Base-by-base conservation (phyloP, 2,329 filamentous ascomycete species). In the Neonectria faginata region DNA sequence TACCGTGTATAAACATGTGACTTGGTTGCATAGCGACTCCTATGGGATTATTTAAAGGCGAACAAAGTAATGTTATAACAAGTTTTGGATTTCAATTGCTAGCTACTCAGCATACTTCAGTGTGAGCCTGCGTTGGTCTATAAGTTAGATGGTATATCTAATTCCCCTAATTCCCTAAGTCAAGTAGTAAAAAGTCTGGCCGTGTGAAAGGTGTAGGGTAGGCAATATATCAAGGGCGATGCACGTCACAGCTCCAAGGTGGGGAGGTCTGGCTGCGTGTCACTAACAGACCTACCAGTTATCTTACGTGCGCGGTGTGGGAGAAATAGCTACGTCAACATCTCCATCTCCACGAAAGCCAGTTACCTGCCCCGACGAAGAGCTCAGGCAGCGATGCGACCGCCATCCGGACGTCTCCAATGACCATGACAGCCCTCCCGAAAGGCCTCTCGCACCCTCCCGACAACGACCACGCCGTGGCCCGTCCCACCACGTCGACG, bases 401-500 rank as follows among this genome's bases (percentile, higher is more conserved):
- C 75, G 73, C 74, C 70, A 68, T 76, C 75, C 73, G 75, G 77
- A 75, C 74, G 73, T 73, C 72, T 73, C 72, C 72, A 72, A 71
- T 74, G 77, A 78, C 81, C 80, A 85, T 85, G 83, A 83, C 83
- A 76, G 75, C 79, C 73, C 77, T 80, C 69, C 70, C 78, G 65
- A 84, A 84, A 78, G 81, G 83, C 79, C 79, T 78, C 72, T 75
- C 73, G 67, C 74, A 76, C 74, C 73, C 73, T 73, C 65, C 61
- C 63, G 66, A 71, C 67, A 73, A 65, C 72, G 72, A 79, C 72
- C 73, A 79, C 70, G 70, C 67, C 64, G 67, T 74, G 64, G 72
- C 68, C 70, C 63, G 75, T 58, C 33, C 69, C 65, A 57, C 69
- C 60, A 67, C 71, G 47, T 68, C 68, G 51, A 67, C 78, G 74